Conservation (phyloP, 1,284 basidiomycete species). For the Austropuccinia psidii region DNA sequence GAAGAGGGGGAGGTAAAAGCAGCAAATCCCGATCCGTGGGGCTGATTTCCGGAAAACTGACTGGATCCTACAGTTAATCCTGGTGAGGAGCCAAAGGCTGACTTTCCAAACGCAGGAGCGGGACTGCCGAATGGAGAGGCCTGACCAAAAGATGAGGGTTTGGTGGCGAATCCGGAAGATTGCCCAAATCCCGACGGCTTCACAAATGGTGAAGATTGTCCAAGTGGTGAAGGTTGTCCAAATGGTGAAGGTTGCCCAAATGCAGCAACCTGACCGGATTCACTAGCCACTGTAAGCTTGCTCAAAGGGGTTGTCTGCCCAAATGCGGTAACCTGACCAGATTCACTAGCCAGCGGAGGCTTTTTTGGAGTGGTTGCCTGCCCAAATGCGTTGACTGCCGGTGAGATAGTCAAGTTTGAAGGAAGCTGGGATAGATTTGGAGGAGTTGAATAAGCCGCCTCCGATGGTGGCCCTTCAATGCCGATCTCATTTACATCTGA, state of each 20-base stretch:
- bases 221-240: not conserved
- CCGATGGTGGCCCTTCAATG: not conserved
- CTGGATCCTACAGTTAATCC: not conserved
- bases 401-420: not conserved
- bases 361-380: too few relatives aligned
- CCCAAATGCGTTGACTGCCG: not conserved
- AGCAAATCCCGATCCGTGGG: not conserved
- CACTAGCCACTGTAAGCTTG: not conserved
- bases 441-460: not conserved
- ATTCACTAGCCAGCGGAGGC: too few relatives aligned
- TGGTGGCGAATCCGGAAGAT: not conserved
- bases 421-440: not conserved
- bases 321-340: not conserved
- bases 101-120: not conserved
- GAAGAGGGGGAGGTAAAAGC: constrained; percentile 4
- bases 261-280: not conserved
- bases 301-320: not conserved
- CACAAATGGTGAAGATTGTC: not conserved
- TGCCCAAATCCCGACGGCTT: too few relatives aligned
- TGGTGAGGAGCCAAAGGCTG: not conserved
- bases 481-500: not conserved
- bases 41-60: not conserved
- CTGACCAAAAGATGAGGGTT: not conserved
- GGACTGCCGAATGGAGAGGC: not conserved
- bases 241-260: not conserved